Conservation (phyloP, 805 yeast species). For the Saturnispora diversa region DNA sequence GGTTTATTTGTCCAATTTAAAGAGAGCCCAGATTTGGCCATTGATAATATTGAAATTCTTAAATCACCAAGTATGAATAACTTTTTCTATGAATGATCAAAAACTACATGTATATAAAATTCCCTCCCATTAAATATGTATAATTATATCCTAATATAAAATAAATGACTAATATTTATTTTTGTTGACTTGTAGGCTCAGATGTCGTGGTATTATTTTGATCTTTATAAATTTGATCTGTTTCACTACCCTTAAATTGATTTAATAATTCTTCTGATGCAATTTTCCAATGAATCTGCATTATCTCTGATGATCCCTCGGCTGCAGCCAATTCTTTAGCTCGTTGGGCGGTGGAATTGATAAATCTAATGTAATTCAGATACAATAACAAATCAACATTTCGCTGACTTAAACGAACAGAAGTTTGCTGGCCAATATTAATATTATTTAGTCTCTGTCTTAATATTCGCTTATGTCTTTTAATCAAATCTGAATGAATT, state of each 20-base stretch:
- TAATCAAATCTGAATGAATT: conserved; percentile 11
- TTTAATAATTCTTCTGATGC: conserved; percentile 21
- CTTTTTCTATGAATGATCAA: conserved; percentile 26
- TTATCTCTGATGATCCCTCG: conserved; percentile 37
- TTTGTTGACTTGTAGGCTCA: neutral
- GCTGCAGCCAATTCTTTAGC: conserved; percentile 33
- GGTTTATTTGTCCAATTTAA: conserved; percentile 93
- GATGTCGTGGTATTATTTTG: neutral
- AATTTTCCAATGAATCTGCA: conserved; percentile 34
- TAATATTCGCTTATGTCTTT: conserved; percentile 13
- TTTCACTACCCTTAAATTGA: too few relatives aligned
- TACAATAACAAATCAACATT: conserved; percentile 32
- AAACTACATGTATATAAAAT: neutral
- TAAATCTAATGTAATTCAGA: conserved; percentile 40
- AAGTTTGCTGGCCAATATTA: conserved; percentile 1
- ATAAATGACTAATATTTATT: neutral
- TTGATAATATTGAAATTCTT: conserved; percentile 50
- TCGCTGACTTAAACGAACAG: conserved; percentile 15
- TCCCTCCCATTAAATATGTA: neutral
- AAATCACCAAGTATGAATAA: conserved; percentile 29
- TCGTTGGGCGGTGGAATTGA: conserved; percentile 33
- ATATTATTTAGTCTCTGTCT: conserved; percentile 8
- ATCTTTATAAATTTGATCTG: too few relatives aligned
- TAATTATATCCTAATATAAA: neutral
- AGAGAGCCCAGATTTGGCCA: conserved; percentile 68